phyloP scores from a whole-genome alignment of 108 stramenopile genomes.

The Hondaea fermentalgiana region DNA sequence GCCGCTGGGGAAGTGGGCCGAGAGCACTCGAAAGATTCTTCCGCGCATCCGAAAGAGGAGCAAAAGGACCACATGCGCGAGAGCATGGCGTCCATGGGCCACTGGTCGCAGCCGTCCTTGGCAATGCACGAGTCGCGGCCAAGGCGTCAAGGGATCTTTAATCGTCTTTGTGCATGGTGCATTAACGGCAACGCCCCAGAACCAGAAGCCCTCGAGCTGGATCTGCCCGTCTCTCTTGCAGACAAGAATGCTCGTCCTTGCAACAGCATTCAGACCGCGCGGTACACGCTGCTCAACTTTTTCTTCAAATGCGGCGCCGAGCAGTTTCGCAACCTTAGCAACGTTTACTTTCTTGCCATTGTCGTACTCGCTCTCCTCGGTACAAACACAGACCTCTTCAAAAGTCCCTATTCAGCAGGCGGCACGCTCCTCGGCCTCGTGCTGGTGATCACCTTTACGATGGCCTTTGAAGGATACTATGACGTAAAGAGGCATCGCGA shows the following conservation, averaged over 20 bases:
- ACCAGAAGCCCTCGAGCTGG: background rate
- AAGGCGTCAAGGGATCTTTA: background rate
- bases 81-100: no score
- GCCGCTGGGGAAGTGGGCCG: no score
- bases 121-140: no score
- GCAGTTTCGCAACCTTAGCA: constrained; percentile 55
- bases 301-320: constrained; percentile 41
- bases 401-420: constrained; percentile 77
- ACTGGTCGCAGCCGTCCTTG: no score
- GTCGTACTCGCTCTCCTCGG: constrained; percentile 84
- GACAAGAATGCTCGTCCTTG: background rate
- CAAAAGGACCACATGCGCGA: no score
- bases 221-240: background rate
- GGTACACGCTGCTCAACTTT: constrained; percentile 41
- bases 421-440: constrained; percentile 84
- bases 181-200: background rate
- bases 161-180: background rate
- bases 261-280: constrained; percentile 9
- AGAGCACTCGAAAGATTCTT: no score
- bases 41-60: no score
- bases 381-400: constrained; percentile 59
- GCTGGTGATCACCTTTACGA: constrained; percentile 73
- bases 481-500: constrained; percentile 74
- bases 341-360: constrained; percentile 89
- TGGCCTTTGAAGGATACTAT: constrained; percentile 80